These are phyloP conservation scores for Chloromonas sp. DNA, from an alignment of 163 green algal genomes.

Conservation along the genomic window DNA sequence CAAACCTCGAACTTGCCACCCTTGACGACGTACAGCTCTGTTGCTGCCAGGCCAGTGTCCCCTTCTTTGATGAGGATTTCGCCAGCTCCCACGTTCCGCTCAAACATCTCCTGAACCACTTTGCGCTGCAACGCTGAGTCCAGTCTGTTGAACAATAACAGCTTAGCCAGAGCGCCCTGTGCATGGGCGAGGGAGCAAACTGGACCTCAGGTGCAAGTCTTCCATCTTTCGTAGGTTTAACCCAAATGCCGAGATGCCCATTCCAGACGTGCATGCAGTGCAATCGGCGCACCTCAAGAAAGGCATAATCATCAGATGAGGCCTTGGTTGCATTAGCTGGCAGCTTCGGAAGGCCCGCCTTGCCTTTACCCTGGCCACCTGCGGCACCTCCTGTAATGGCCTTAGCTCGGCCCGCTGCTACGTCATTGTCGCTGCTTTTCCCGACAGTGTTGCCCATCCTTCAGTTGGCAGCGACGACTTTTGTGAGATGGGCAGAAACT, in stretches of 20 bases:
- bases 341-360: slow-evolving; percentile 38
- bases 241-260: neutral
- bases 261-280: neutral
- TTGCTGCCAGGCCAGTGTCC: slow-evolving; percentile 62
- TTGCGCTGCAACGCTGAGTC: slow-evolving; percentile 61
- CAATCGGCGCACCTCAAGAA: slow-evolving; percentile 52
- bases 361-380: slow-evolving; percentile 21
- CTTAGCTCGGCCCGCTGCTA: neutral
- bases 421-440: neutral
- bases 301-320: slow-evolving; percentile 47
- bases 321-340: slow-evolving; percentile 37
- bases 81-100: slow-evolving; percentile 54
- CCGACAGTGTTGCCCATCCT: neutral
- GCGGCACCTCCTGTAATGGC: slow-evolving; percentile 34
- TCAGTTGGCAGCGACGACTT: no score
- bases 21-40: slow-evolving; percentile 89
- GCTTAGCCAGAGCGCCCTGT: slow-evolving; percentile 64
- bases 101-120: slow-evolving; percentile 71
- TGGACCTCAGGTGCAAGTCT: neutral
- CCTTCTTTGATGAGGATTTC: slow-evolving; percentile 93
- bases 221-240: neutral
- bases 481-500: no score
- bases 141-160: slow-evolving; percentile 83
- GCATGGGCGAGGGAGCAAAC: neutral
- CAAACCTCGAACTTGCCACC: slow-evolving; percentile 75